Evolutionary conservation across 2,329 filamentous ascomycete species (phyloP).

Genomic region (Xylariaceae sp.): DNA sequence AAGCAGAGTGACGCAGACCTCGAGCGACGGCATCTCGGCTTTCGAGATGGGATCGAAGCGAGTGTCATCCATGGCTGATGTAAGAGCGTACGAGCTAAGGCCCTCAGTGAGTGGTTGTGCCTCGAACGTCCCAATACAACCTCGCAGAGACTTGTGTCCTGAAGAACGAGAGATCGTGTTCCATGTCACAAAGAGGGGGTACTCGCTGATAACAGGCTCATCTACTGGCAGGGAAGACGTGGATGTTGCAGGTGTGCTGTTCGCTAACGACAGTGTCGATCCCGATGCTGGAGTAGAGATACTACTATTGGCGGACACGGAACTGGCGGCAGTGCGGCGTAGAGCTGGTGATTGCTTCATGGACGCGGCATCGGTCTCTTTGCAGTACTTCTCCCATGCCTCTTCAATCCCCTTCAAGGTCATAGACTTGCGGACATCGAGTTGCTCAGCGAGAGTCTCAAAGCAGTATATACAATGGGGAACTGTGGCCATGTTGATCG

Average conservation of each 20-base stretch:
- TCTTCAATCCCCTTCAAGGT: constrained; percentile 64
- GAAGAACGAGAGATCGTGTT: constrained; percentile 60
- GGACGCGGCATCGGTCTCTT: constrained; percentile 17
- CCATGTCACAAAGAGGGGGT: constrained; percentile 92
- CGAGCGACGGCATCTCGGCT: constrained; percentile 52
- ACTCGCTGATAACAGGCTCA: constrained; percentile 38
- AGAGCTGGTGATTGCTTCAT: constrained; percentile 32
- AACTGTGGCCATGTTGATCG: constrained; percentile 66
- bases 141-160: constrained; percentile 66
- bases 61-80: constrained; percentile 62
- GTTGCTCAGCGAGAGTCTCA: constrained; percentile 72
- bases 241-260: constrained; percentile 42
- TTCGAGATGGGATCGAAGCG: constrained; percentile 54
- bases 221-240: constrained; percentile 37
- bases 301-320: constrained; percentile 26
- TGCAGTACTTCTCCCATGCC: constrained; percentile 49
- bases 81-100: constrained; percentile 74
- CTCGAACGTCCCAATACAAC: constrained; percentile 95
- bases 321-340: constrained; percentile 23
- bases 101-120: constrained; percentile 66
- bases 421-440: constrained; percentile 63
- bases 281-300: constrained; percentile 29
- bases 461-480: constrained; percentile 93
- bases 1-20: constrained; percentile 72
- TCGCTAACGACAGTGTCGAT: constrained; percentile 34